phyloP scores from a whole-genome alignment of 805 yeast species.

The Clavispora vitiphila region DNA sequence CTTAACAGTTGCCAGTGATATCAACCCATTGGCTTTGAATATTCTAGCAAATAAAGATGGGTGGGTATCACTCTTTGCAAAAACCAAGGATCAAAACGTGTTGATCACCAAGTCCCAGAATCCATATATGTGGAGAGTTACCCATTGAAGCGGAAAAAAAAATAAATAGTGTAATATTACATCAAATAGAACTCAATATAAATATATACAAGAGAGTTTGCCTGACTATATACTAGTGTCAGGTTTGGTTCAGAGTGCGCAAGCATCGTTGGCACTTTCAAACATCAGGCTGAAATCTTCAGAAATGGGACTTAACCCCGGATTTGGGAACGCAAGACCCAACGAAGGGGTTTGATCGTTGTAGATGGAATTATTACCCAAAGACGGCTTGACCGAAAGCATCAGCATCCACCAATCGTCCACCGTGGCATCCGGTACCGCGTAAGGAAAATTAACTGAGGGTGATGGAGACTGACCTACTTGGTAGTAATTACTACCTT shows the following conservation, averaged over 20 bases:
- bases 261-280: neutral
- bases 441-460: neutral
- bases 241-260: too few species aligned
- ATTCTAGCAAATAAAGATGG: neutral
- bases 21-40: neutral
- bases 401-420: conserved; percentile 15
- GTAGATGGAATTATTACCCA: conserved; percentile 5
- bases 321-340: conserved; percentile 2
- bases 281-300: neutral
- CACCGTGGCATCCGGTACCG: neutral
- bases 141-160: neutral
- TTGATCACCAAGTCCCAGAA: neutral
- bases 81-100: neutral
- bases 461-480: neutral
- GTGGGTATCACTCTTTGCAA: neutral
- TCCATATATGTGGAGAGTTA: neutral
- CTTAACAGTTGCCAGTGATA: neutral
- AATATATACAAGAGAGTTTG: neutral
- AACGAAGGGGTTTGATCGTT: conserved; percentile 4
- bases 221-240: too few species aligned
- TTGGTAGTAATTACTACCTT: neutral
- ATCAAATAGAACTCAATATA: too few species aligned
- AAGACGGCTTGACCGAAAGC: conserved; percentile 11
- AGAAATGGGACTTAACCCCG: neutral
- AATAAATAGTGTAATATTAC: neutral